Conservation (phyloP, 306 rosid genomes). For the Argentina anserina region DNA sequence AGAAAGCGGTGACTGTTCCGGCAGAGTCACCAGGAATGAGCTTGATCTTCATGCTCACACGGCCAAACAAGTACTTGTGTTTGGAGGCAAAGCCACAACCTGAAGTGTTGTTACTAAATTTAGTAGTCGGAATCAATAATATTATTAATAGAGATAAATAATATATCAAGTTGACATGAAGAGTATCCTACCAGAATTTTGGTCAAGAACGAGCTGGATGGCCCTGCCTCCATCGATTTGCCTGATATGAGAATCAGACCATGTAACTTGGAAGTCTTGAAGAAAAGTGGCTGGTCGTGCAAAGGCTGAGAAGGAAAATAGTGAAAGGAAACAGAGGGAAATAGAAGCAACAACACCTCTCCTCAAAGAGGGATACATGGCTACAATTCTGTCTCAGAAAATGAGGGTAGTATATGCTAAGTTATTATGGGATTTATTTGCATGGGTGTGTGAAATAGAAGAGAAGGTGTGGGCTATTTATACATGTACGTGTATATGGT, state of each 20-base stretch:
- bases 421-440: neutral
- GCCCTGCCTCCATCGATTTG: slow-evolving; percentile 76
- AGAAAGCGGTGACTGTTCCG: slow-evolving; percentile 93
- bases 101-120: slow-evolving; percentile 15
- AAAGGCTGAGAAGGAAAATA: slow-evolving; percentile 28
- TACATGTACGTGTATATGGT: neutral
- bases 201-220: slow-evolving; percentile 81
- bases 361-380: slow-evolving; percentile 19
- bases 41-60: slow-evolving; percentile 95
- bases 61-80: slow-evolving; percentile 70
- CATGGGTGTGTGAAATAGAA: slow-evolving; percentile 10
- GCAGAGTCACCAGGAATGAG: slow-evolving; percentile 91
- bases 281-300: slow-evolving; percentile 76
- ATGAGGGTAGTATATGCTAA: neutral
- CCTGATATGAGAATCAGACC: slow-evolving; percentile 70
- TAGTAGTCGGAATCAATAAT: neutral
- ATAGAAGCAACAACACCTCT: neutral
- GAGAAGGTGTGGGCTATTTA: slow-evolving; percentile 7
- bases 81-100: slow-evolving; percentile 92
- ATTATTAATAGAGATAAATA: neutral
- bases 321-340: slow-evolving; percentile 27
- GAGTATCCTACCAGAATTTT: slow-evolving; percentile 57
- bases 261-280: slow-evolving; percentile 61
- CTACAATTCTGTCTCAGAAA: neutral
- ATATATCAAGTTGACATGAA: slow-evolving; percentile 7